A percentile compares a stretch with the other conserved stretches of the same genome.
phyloP scores from a whole-genome alignment of 495 filamentous ascomycete species.

The Hypoxylon rickii region DNA sequence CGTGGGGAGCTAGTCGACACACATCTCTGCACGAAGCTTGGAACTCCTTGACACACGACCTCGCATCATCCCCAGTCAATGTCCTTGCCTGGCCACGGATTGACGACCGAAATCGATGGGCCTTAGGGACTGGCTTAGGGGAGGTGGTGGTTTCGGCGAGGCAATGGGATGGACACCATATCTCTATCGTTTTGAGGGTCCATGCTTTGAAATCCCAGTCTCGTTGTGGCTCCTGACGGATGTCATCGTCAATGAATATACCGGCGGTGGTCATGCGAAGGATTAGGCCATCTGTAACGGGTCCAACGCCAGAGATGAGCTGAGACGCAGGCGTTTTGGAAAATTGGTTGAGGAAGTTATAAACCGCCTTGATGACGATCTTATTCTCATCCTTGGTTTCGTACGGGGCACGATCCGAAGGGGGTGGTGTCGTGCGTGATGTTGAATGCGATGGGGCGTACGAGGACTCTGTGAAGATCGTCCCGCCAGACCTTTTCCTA shows the following conservation, averaged over 20 bases:
- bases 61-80: constrained; percentile 64
- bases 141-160: constrained; percentile 34
- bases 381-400: constrained; percentile 89
- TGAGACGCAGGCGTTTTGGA: constrained; percentile 79
- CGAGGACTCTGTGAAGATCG: constrained; percentile 79
- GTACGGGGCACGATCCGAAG: constrained; percentile 74
- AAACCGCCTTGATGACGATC: constrained; percentile 91
- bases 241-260: constrained; percentile 94
- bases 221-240: constrained; percentile 81
- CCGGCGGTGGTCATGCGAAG: constrained; percentile 85
- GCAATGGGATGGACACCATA: constrained; percentile 72
- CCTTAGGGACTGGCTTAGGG: constrained; percentile 48
- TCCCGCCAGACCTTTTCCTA: constrained; percentile 62
- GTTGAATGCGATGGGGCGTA: constrained; percentile 83
- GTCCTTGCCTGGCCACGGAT: constrained; percentile 49
- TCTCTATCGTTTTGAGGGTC: constrained; percentile 90
- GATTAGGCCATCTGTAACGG: constrained; percentile 81
- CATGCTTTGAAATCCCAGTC: constrained; percentile 99
- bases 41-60: constrained; percentile 61
- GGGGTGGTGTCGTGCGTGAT: constrained; percentile 82
- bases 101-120: constrained; percentile 33
- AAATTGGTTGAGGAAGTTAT: constrained; percentile 83
- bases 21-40: constrained; percentile 65
- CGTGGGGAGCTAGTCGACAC: constrained; percentile 53
- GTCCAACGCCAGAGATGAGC: constrained; percentile 70